phyloP scores from a whole-genome alignment of 352 stramenopile species.

The Phytophthora chlamydospora region DNA sequence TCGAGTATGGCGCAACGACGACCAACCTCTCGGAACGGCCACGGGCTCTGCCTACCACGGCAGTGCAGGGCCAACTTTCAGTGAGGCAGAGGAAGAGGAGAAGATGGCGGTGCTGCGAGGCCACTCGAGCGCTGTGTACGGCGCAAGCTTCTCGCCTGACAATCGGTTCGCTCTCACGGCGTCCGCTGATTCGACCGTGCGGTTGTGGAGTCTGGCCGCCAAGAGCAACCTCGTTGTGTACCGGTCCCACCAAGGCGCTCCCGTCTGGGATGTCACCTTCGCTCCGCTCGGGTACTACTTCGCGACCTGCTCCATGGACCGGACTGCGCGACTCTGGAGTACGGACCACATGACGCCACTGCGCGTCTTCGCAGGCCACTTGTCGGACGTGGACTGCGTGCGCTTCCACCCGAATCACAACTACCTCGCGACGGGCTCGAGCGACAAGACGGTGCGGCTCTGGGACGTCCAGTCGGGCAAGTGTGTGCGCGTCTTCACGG shows the following conservation, averaged over 20 bases:
- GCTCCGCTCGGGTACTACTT: constrained; percentile 95
- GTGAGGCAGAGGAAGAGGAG: constrained; percentile 72
- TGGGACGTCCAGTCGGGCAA: constrained; percentile 95
- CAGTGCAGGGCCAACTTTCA: constrained; percentile 29
- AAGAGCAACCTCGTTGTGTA: constrained; percentile 84
- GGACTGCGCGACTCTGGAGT: constrained; percentile 93
- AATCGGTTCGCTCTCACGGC: constrained; percentile 84
- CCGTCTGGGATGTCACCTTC: constrained; percentile 94
- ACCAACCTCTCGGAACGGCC: constrained; percentile 72
- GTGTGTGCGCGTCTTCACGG: constrained; percentile 93
- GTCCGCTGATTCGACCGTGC: constrained; percentile 81
- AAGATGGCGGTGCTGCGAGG: constrained; percentile 73
- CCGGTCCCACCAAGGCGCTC: constrained; percentile 68
- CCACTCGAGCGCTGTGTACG: constrained; percentile 86
- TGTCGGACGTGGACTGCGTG: constrained; percentile 92
- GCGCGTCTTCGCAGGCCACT: constrained; percentile 94
- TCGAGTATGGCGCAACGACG: constrained; percentile 84
- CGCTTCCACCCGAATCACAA: constrained; percentile 96
- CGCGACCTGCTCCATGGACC: constrained; percentile 93
- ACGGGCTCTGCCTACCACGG: constrained; percentile 67
- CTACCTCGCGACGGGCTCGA: constrained; percentile 93
- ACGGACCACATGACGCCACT: constrained; percentile 92
- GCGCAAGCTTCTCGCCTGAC: constrained; percentile 84
- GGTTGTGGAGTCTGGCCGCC: constrained; percentile 86
- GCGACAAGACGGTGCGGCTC: constrained; percentile 94